These are phyloP conservation scores for Colletotrichum lini DNA, from an alignment of 2,329 filamentous ascomycete species.

Conservation along the genomic window DNA sequence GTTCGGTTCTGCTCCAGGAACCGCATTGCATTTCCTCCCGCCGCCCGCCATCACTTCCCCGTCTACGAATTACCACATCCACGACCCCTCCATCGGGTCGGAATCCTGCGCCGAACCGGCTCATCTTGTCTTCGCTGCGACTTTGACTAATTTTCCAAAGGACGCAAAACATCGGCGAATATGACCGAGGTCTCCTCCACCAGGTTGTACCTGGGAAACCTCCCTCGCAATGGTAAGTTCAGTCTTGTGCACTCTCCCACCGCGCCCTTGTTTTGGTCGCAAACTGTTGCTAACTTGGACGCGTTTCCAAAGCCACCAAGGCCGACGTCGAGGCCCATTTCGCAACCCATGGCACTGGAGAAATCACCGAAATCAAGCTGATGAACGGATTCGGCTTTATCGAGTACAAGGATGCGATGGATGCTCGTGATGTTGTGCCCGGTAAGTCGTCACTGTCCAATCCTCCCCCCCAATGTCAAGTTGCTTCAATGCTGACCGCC, in stretches of 20 bases:
- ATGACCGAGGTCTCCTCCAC: constrained; percentile 95
- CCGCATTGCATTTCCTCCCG: neutral
- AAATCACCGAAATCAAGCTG: constrained; percentile 98
- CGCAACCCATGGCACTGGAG: constrained; percentile 93
- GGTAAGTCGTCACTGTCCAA: constrained; percentile 72
- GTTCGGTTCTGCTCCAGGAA: neutral
- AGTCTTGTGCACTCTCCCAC: constrained; percentile 31
- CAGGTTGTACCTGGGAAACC: constrained; percentile 96
- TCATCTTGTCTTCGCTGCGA: constrained; percentile 1
- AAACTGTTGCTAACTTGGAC: constrained; percentile 15
- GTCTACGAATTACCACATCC: constrained; percentile 2
- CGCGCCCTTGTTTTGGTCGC: neutral
- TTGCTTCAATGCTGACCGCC: constrained; percentile 12
- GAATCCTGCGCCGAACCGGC: constrained; percentile 16
- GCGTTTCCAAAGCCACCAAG: constrained; percentile 82
- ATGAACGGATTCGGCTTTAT: constrained; percentile 99
- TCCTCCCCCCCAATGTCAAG: neutral
- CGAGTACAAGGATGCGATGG: constrained; percentile 98
- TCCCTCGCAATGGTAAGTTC: constrained; percentile 91
- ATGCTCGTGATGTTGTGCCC: constrained; percentile 97
- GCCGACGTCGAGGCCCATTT: constrained; percentile 97
- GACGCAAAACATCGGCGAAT: constrained; percentile 51
- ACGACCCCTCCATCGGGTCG: neutral
- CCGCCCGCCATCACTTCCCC: neutral
- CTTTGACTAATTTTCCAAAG: constrained; percentile 19